Conservation (phyloP, 2,329 filamentous ascomycete species). For the Verticillium albo-atrum region DNA sequence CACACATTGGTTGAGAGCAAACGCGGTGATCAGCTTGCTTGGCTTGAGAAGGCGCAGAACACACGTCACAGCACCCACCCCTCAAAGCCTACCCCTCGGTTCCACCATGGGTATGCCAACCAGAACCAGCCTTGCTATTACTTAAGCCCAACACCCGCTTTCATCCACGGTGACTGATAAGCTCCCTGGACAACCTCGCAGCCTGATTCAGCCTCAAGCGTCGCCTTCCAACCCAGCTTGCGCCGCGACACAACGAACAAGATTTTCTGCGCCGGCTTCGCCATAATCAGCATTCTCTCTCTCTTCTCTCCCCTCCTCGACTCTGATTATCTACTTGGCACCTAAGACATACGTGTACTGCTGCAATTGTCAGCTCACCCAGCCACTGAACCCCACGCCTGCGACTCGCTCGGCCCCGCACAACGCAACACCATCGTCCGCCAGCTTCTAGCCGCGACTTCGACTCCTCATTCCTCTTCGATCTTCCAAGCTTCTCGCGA, state of each 20-base stretch:
- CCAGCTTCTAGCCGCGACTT: not conserved
- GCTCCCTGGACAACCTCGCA: not conserved
- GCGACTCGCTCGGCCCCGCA: too few relatives aligned
- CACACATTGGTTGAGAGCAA: too few relatives aligned
- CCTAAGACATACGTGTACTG: not conserved
- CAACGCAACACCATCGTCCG: not conserved
- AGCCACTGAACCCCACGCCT: too few relatives aligned
- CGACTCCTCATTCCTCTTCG: not conserved
- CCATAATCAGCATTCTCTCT: not conserved
- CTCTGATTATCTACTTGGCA: not conserved
- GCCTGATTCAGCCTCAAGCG: not conserved
- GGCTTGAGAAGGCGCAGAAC: too few relatives aligned
- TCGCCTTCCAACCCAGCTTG: not conserved
- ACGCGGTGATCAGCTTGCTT: too few relatives aligned
- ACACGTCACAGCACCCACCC: too few relatives aligned
- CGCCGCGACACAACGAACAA: not conserved
- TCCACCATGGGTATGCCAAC: not conserved
- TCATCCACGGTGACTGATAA: not conserved
- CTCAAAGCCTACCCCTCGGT: not conserved
- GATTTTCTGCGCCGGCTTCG: not conserved
- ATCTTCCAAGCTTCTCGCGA: not conserved
- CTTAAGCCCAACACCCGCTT: not conserved
- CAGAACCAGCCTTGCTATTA: not conserved
- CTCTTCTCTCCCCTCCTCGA: not conserved
- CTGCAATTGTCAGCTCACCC: too few relatives aligned